Conservation (phyloP, 2,329 filamentous ascomycete species). For the Fusarium redolens region DNA sequence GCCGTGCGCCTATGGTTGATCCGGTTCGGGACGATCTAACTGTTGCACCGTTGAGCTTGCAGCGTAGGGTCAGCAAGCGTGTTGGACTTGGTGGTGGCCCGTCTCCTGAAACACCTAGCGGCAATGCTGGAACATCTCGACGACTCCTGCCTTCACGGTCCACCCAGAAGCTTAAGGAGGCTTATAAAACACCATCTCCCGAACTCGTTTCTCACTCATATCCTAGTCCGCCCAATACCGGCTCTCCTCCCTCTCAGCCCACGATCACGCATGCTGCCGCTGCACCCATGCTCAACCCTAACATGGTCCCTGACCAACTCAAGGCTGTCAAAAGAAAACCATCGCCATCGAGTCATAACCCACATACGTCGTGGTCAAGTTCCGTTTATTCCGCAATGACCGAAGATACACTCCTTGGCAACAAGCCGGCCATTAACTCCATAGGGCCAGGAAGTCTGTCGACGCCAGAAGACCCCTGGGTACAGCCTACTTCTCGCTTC, state of each 20-base stretch:
- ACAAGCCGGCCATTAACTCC: slow-evolving; percentile 19
- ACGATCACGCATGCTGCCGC: slow-evolving; percentile 21
- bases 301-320: slow-evolving; percentile 43
- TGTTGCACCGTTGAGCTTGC: slow-evolving; percentile 67
- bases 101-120: slow-evolving; percentile 52
- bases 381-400: slow-evolving; percentile 51
- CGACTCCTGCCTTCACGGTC: slow-evolving; percentile 51
- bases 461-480: slow-evolving; percentile 53
- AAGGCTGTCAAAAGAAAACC: slow-evolving; percentile 62
- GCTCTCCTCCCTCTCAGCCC: slow-evolving; percentile 36
- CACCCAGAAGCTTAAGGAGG: slow-evolving; percentile 48
- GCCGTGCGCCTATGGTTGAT: slow-evolving; percentile 71
- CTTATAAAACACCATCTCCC: slow-evolving; percentile 39
- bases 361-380: slow-evolving; percentile 50
- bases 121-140: slow-evolving; percentile 48
- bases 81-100: slow-evolving; percentile 41
- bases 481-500: slow-evolving; percentile 69
- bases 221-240: slow-evolving; percentile 51
- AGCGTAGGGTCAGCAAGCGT: slow-evolving; percentile 62
- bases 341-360: slow-evolving; percentile 48
- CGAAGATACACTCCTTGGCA: slow-evolving; percentile 30
- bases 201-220: slow-evolving; percentile 44
- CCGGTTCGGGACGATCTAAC: slow-evolving; percentile 71
- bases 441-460: slow-evolving; percentile 30
- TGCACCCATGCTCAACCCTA: slow-evolving; percentile 37